Base-by-base conservation (phyloP, 1,284 basidiomycete genomes). In the Cryptococcus jaspeensis region DNA sequence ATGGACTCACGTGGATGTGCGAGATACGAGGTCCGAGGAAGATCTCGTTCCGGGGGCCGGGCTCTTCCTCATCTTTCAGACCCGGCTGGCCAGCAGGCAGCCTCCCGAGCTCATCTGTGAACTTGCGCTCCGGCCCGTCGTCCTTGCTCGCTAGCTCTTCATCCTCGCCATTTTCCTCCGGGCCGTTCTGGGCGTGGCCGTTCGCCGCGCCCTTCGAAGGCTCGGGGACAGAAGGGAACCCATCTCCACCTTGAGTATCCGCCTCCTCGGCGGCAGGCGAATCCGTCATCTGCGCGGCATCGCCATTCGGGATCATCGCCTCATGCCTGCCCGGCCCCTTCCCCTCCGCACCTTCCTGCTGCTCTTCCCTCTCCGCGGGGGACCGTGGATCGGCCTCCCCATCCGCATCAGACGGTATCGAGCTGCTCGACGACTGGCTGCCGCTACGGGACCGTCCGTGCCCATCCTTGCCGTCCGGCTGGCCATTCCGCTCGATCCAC, bases 31-130 rank as follows among this genome's bases (percentile, higher is more conserved):
- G 69, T 39, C 69, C 59, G 15, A 76, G 64, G n/a, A 66, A 67
- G 49, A 78, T 75, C 40, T 70, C 69, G 50, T 70, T 71, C 37
- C 67, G 58, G 3, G 73, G 67, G 13, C 76, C 74, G 1, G 76
- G 76, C 35, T 58, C 45, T 43, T 71, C 71, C 41, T 74, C 67
- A 1, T 62, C 42, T 56, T 76, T 74, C n/a, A 74, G 65, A 5
- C 57, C 69, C 11, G 63, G 54, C 18, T 73, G 43, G 1, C 51
- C 59, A 7, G 61, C 59, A 1, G 73, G 73, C 35, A 58, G 56
- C 36, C 65, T 46, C 3, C 75, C 75, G 9, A 58, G 36, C 56
- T 74, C 75, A 52, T 71, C 65, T 7, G 60, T 67, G 20, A 60
- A 53, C 32, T 59, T 49, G 42, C 28, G 28, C 9, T 9, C 9